Conservation (phyloP, 768 basidiomycete genomes). For the Lentinula edodes region DNA sequence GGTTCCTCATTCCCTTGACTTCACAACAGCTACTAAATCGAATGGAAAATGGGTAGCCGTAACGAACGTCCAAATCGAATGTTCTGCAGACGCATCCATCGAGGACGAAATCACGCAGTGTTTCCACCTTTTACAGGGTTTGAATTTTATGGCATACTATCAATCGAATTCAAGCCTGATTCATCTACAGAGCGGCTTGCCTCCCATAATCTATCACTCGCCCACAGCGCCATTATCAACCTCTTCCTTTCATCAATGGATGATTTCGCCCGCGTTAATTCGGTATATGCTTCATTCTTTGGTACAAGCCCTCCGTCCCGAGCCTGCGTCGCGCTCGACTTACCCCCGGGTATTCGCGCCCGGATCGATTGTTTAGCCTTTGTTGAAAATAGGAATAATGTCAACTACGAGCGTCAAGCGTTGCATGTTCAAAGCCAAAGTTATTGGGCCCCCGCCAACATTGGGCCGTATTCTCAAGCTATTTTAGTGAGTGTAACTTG, state of each 20-base stretch:
- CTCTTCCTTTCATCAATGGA: slow-evolving; percentile 80
- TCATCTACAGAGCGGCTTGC: slow-evolving; percentile 45
- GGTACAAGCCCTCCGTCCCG: slow-evolving; percentile 89
- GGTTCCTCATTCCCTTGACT: not conserved
- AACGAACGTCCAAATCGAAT: slow-evolving; percentile 43
- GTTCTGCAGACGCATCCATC: slow-evolving; percentile 30
- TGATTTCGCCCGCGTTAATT: slow-evolving; percentile 72
- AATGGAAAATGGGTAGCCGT: slow-evolving; percentile 67
- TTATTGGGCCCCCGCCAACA: slow-evolving; percentile 99
- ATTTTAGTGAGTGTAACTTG: slow-evolving; percentile 51
- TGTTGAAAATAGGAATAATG: slow-evolving; percentile 23
- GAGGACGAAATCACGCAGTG: slow-evolving; percentile 71
- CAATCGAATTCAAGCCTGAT: not conserved
- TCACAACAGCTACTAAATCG: slow-evolving; percentile 18
- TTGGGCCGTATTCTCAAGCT: slow-evolving; percentile 97
- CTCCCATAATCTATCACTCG: slow-evolving; percentile 41
- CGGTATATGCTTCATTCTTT: slow-evolving; percentile 75
- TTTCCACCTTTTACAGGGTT: slow-evolving; percentile 63
- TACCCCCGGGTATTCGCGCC: slow-evolving; percentile 52
- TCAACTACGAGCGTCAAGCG: slow-evolving; percentile 47
- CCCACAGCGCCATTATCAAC: slow-evolving; percentile 71
- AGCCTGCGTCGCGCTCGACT: slow-evolving; percentile 84
- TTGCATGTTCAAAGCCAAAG: slow-evolving; percentile 94
- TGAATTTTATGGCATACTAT: slow-evolving; percentile 8
- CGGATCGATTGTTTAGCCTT: slow-evolving; percentile 83